Evolutionary conservation across 495 filamentous ascomycete genomes (phyloP), one percentile per base, ranked within the genome.

Genomic region (Aspergillus incahuasiensis): DNA sequence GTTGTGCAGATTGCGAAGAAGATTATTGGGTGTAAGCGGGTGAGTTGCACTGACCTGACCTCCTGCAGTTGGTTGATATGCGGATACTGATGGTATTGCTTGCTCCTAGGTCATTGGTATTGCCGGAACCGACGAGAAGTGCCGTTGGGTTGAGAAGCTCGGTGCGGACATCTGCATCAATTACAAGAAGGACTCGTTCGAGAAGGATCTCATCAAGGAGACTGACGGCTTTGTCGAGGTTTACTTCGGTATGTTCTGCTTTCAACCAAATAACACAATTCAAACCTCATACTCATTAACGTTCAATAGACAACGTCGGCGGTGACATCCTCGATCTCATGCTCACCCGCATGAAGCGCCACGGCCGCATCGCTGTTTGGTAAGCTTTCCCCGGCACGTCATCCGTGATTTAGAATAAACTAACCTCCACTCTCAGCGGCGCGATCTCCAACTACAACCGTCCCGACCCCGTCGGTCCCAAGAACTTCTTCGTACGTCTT

Each of bases 131-230:
- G 83, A 83, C 32, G 81, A 83, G 24, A 88, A 89, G 66, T 86
- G 84, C 61, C 61, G 67, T 49, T 82, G 82, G 76, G 77, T 87
- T 32, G 74, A 84, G 59, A 75, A 72, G 53, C 68, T 88, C 9
- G 85, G 86, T 0, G 85, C 82, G 40, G 85, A 90, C 68, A 70
- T 79, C 20, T 86, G 83, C 41, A 54, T 90, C 55, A 86, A 88
- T 72, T 90, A 89, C 69, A 87, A 87, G 68, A 70, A 67, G 42
- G 50, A 72, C 0, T 66, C 69, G 7, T 91, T 89, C 58, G 65
- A 67, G 50, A 52, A 77, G 48, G 78, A 87, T 47, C 76, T 90
- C 40, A 69, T 60, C 52, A 73, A 74, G 58, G 83, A 75, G 11
- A 87, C 86, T 16, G 81, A 84, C 32, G 79, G 79, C 0, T 83